Evolutionary conservation across 208 protist species (phyloP).

Genomic region (Trypanosoma boissoni): DNA sequence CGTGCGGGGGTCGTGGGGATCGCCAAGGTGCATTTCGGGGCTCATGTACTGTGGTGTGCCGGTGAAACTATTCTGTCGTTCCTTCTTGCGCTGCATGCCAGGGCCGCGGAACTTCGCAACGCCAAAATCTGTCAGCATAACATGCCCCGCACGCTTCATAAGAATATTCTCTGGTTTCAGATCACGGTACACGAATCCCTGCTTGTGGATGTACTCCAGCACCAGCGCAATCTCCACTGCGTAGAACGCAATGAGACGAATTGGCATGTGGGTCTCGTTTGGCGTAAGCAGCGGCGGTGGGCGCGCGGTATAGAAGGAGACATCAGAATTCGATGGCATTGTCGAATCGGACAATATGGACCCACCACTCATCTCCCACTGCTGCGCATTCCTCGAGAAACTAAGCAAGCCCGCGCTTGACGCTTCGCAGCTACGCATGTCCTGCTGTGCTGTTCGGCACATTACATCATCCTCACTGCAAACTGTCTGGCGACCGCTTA

Average conservation of each 20-base stretch:
- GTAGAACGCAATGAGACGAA: constrained; percentile 86
- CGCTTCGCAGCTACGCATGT: no score
- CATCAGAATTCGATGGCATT: neutral
- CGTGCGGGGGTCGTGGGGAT: constrained; percentile 84
- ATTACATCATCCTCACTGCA: no score
- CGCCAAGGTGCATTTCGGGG: constrained; percentile 88
- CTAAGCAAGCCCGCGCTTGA: no score
- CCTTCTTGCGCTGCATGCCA: constrained; percentile 7
- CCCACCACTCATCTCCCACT: no score
- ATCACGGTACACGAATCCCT: constrained; percentile 91
- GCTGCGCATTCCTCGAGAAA: no score
- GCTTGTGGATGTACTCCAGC: constrained; percentile 84
- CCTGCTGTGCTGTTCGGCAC: no score
- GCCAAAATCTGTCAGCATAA: constrained; percentile 95
- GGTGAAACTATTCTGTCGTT: constrained; percentile 83
- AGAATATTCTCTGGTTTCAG: constrained; percentile 95
- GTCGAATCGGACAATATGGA: no score
- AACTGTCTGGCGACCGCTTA: no score
- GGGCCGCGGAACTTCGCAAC: constrained; percentile 84
- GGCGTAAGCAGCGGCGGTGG: constrained; percentile 20
- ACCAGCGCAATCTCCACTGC: constrained; percentile 87
- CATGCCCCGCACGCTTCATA: constrained; percentile 85
- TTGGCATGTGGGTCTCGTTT: constrained; percentile 56
- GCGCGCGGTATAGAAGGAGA: neutral
- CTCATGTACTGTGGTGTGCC: constrained; percentile 95